These are phyloP conservation scores for Silene latifolia DNA, from an alignment of 148 eudicot genomes.

Conservation along the genomic window DNA sequence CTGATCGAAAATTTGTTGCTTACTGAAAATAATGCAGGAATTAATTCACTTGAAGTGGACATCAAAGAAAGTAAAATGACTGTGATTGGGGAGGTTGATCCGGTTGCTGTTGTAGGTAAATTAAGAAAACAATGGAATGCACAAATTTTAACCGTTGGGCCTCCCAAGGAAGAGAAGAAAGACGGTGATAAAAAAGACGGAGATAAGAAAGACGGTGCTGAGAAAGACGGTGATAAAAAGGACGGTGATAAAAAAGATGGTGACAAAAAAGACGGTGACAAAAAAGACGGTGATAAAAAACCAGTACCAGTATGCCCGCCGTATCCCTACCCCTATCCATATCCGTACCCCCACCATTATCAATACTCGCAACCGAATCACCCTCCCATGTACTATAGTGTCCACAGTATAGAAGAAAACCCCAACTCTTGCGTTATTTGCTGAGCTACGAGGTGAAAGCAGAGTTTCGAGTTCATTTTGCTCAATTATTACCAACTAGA, in stretches of 20 bases:
- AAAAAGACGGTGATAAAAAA: slow-evolving; percentile 21
- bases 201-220: background rate
- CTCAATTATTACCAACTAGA: background rate
- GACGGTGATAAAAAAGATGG: slow-evolving; percentile 7
- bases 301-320: background rate
- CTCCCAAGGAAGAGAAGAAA: slow-evolving; percentile 57
- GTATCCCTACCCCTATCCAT: background rate
- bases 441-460: slow-evolving; percentile 15
- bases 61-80: slow-evolving; percentile 59
- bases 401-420: slow-evolving; percentile 38
- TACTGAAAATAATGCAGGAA: slow-evolving; percentile 36
- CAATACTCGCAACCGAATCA: background rate
- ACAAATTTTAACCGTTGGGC: slow-evolving; percentile 51
- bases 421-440: slow-evolving; percentile 59
- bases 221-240: background rate
- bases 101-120: slow-evolving; percentile 41
- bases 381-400: slow-evolving; percentile 18
- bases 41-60: slow-evolving; percentile 54
- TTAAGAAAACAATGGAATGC: slow-evolving; percentile 45
- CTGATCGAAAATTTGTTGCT: background rate
- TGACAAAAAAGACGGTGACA: background rate
- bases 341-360: background rate
- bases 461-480: background rate
- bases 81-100: slow-evolving; percentile 56
- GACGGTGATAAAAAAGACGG: slow-evolving; percentile 18